Percentiles rank a stretch among this genome's conserved stretches.
These are phyloP conservation scores for Fusarium stilboides DNA, from an alignment of 2,329 filamentous ascomycete genomes.

Conservation along the genomic window DNA sequence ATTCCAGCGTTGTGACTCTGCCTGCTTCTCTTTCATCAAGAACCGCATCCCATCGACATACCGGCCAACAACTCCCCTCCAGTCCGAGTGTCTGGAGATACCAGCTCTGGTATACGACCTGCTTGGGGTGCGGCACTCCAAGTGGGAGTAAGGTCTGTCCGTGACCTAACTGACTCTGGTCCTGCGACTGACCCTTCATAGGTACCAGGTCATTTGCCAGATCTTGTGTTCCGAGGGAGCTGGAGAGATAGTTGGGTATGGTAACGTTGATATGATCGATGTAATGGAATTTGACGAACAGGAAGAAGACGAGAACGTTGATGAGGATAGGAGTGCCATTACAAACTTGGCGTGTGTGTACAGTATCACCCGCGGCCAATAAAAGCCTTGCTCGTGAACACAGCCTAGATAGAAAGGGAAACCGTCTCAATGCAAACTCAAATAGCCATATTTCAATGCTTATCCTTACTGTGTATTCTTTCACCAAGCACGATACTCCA, in stretches of 20 bases:
- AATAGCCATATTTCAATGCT: not conserved
- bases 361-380: not conserved
- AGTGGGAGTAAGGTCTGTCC: conserved; percentile 26
- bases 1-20: conserved; percentile 18
- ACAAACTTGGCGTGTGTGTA: not conserved
- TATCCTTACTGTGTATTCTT: not conserved
- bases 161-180: not conserved
- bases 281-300: conserved; percentile 32
- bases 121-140: conserved; percentile 23
- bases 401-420: not conserved
- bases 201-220: conserved; percentile 14
- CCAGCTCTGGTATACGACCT: conserved; percentile 28
- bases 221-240: conserved; percentile 15
- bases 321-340: not conserved
- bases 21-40: conserved; percentile 15
- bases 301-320: conserved; percentile 7
- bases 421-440: not conserved
- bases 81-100: conserved; percentile 28
- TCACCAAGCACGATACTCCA: conserved; percentile 2
- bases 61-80: conserved; percentile 22
- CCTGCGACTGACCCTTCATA: conserved; percentile 18
- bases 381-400: not conserved
- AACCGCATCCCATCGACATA: conserved; percentile 8
- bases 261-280: conserved; percentile 18
- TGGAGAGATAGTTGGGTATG: not conserved